Percentiles rank a stretch among this genome's conserved stretches.
These are phyloP conservation scores for Hyphopichia burtonii DNA, from an alignment of 1,139 yeast species.

Conservation along the genomic window DNA sequence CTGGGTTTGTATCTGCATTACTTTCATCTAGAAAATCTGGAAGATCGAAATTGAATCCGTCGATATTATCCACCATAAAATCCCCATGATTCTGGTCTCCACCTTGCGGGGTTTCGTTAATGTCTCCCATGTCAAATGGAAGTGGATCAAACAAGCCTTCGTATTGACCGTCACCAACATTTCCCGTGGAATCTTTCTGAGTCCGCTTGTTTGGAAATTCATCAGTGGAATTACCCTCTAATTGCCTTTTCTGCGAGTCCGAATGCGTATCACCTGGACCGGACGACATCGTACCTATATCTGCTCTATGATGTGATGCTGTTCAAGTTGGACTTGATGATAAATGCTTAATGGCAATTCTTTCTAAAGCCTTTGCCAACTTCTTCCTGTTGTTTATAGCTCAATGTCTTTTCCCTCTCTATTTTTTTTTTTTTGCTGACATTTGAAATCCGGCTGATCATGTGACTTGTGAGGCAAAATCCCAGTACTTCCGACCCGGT, in stretches of 20 bases:
- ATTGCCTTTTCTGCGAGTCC: slow-evolving; percentile 1
- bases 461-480: neutral
- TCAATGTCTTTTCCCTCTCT: neutral
- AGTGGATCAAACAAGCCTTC: slow-evolving; percentile 4
- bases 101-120: neutral
- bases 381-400: neutral
- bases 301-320: neutral
- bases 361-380: neutral
- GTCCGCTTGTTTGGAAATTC: slow-evolving; percentile 1
- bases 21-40: slow-evolving; percentile 3
- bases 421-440: neutral
- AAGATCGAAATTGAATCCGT: slow-evolving; percentile 3
- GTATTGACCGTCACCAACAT: neutral
- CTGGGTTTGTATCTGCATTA: neutral
- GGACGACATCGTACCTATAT: neutral
- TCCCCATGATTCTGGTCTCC: neutral
- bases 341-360: too few relatives aligned
- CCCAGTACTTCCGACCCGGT: neutral
- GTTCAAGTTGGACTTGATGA: too few relatives aligned
- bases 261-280: neutral
- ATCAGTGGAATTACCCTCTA: neutral
- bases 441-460: neutral
- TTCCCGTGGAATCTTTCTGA: neutral
- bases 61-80: neutral
- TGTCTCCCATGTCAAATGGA: slow-evolving; percentile 2